Evolutionary conservation across 2,329 filamentous ascomycete genomes (phyloP).

Genomic region (Hypoxylon sp.): DNA sequence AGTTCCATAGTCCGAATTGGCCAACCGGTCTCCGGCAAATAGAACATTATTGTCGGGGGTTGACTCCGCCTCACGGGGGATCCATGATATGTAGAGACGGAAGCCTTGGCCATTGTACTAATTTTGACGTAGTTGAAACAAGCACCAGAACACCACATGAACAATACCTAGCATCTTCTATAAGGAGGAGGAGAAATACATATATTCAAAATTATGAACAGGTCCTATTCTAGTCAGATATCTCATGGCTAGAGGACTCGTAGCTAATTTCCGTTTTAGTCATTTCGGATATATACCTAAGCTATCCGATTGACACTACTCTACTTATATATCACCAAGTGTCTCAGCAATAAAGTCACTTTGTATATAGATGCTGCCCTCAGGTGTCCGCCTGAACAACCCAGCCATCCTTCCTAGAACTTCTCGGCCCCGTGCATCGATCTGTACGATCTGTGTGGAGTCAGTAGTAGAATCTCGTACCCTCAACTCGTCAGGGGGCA

Average conservation of each 20-base stretch:
- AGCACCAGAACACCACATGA: neutral
- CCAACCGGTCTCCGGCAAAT: conserved; percentile 22
- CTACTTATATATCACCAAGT: conserved; percentile 19
- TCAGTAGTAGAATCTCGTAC: conserved; percentile 46
- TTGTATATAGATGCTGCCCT: conserved; percentile 45
- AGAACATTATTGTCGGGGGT: neutral
- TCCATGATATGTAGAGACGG: neutral
- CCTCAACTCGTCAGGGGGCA: conserved; percentile 49
- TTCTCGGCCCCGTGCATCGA: conserved; percentile 35
- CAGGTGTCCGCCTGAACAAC: conserved; percentile 45
- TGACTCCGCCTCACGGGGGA: conserved; percentile 14
- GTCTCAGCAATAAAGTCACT: conserved; percentile 43
- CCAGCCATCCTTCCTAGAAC: conserved; percentile 39
- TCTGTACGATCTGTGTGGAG: conserved; percentile 28
- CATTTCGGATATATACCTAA: neutral
- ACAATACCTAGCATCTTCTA: neutral
- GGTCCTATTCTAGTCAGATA: neutral
- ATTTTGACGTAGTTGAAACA: neutral
- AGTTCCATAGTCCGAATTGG: conserved; percentile 30
- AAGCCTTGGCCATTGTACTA: neutral
- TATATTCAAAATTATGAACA: neutral
- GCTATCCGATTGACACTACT: neutral
- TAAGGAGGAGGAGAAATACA: too few relatives aligned
- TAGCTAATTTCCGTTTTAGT: neutral
- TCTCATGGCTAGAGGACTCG: neutral